Percentiles rank a stretch among this genome's conserved stretches.
phyloP scores from a whole-genome alignment of 2,329 filamentous ascomycete genomes.

The Pezicula neosporulosa region DNA sequence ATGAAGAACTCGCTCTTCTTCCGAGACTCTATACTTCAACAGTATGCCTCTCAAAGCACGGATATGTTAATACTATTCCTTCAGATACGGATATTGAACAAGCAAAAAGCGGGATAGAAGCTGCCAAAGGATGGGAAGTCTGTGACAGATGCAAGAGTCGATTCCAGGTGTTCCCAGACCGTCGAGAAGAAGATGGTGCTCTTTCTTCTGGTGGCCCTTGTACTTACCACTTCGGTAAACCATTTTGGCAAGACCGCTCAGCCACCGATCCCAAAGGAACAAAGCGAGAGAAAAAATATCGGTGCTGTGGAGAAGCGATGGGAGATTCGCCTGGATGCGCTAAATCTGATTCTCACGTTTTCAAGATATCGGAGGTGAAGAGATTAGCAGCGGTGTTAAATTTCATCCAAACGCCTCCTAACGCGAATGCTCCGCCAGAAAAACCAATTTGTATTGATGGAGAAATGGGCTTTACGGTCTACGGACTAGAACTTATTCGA shows the following conservation, averaged over 20 bases:
- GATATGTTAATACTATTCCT: conserved; percentile 72
- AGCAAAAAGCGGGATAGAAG: conserved; percentile 61
- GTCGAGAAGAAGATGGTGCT: conserved; percentile 71
- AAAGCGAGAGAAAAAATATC: conserved; percentile 59
- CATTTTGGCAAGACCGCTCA: conserved; percentile 47
- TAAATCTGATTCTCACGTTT: conserved; percentile 72
- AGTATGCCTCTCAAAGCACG: conserved; percentile 58
- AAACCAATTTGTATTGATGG: conserved; percentile 86
- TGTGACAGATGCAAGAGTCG: conserved; percentile 84
- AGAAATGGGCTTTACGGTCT: conserved; percentile 93
- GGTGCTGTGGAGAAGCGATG: conserved; percentile 74
- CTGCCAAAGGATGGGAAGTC: conserved; percentile 74
- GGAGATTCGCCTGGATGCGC: conserved; percentile 76
- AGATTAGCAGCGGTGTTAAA: conserved; percentile 75
- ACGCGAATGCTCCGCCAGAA: conserved; percentile 44
- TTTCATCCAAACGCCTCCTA: conserved; percentile 74
- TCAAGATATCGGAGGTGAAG: conserved; percentile 75
- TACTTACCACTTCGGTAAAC: conserved; percentile 75
- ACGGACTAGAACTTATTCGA: conserved; percentile 85
- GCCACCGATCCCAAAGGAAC: conserved; percentile 51
- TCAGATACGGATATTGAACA: conserved; percentile 61
- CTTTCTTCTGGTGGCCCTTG: conserved; percentile 76
- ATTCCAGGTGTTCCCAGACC: conserved; percentile 89
- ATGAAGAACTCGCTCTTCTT: conserved; percentile 67
- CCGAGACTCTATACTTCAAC: conserved; percentile 62